Base-by-base conservation (phyloP, 2,329 filamentous ascomycete genomes). In the Fusarium praegraminearum region DNA sequence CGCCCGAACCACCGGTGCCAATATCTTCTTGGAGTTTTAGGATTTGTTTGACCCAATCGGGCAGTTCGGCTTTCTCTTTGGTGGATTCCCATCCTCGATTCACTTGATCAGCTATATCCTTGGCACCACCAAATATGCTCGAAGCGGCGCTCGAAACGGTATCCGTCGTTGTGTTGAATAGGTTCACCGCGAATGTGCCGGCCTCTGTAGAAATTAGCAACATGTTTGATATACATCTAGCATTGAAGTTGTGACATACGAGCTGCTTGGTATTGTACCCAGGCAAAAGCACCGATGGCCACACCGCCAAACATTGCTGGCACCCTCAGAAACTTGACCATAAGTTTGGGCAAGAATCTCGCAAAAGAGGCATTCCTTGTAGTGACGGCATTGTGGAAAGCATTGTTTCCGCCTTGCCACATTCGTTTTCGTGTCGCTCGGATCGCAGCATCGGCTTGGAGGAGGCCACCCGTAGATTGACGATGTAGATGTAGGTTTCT, bases 221-320 rank as follows among this genome's bases (percentile, higher is more conserved):
- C 18, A 7, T 35, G 46, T 20, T 41, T 45, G 13, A 43, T 65
- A 16, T n/a, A 1, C 10, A 38, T 38, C 11, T 33, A 22, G 12
- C 12, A 13, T 55, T 46, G 12, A 16, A 41, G 9, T 50, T 20
- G 22, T 18, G 46, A 86, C 92, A 68, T 86, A 94, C 92, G 92
- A 58, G 91, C 90, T 68, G 96, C 95, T 81, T 99, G 96, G 78
- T 99, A 98, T 78, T 99, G 96, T 50, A 99, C 83, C 86, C 97
- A 99, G 28, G 94, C 94, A 62, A 97, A 83, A 4, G 92, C 93
- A 16, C 93, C 94, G 71, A 99, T 88, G 76, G 94, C 93, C 47
- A 94, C 87, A 43, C 93, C 94, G 43, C 95, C 96, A 75, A 97
- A 94, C 83, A 98, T 91, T 61, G 96, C 96, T 22, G 96, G 96